Conservation (phyloP, 2,329 filamentous ascomycete species). For the Fonsecaea multimorphosa region DNA sequence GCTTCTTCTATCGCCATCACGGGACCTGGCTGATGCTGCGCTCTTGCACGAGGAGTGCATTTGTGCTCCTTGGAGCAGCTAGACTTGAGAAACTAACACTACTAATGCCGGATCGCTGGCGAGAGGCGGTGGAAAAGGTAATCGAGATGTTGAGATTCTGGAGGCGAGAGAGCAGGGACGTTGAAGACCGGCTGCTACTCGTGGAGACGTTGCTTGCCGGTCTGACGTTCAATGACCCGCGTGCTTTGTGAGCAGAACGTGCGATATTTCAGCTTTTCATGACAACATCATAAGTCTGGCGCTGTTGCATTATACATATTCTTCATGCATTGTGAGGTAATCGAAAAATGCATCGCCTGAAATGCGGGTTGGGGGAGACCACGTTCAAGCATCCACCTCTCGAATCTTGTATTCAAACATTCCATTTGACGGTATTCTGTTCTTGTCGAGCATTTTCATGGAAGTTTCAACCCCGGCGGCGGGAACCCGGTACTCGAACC, state of each 20-base stretch:
- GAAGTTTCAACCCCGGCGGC: slow-evolving; percentile 63
- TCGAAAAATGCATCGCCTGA: slow-evolving; percentile 1
- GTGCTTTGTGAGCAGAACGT: background rate
- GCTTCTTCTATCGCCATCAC: slow-evolving; percentile 46
- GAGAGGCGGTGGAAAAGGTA: slow-evolving; percentile 39
- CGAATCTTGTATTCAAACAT: slow-evolving; percentile 57
- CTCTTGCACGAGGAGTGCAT: slow-evolving; percentile 44
- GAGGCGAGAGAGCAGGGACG: slow-evolving; percentile 41
- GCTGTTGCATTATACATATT: background rate
- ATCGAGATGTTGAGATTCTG: slow-evolving; percentile 42
- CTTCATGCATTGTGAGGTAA: background rate
- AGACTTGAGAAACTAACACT: slow-evolving; percentile 46
- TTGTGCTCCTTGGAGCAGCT: slow-evolving; percentile 43
- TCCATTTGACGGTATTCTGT: slow-evolving; percentile 58
- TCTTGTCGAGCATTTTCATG: slow-evolving; percentile 59
- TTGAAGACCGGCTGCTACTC: slow-evolving; percentile 40
- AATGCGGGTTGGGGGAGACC: background rate
- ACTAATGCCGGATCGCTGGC: slow-evolving; percentile 42
- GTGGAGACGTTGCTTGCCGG: slow-evolving; percentile 32
- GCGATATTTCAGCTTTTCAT: background rate
- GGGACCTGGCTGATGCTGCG: slow-evolving; percentile 47
- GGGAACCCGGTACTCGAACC: slow-evolving; percentile 66
- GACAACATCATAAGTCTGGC: background rate
- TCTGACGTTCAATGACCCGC: slow-evolving; percentile 22
- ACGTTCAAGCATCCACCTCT: slow-evolving; percentile 34